phyloP scores from a whole-genome alignment of 139 green algal species.

The Chlorella ohadii region DNA sequence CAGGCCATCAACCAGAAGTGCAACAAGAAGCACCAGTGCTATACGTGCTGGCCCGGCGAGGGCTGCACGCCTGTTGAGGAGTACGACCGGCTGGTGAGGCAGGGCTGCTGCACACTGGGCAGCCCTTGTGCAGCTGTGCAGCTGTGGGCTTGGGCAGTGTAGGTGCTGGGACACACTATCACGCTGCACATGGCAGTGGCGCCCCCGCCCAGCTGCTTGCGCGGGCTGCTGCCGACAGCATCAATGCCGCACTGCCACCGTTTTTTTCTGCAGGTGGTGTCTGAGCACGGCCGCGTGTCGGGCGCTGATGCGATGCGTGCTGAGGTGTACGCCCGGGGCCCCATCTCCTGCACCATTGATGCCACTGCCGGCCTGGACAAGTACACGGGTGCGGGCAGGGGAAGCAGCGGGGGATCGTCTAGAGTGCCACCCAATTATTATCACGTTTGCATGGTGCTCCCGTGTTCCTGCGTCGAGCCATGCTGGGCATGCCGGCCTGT shows the following conservation, averaged over 20 bases:
- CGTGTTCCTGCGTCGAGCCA: too few relatives aligned
- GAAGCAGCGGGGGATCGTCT: too few relatives aligned
- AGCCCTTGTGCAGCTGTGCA: too few relatives aligned
- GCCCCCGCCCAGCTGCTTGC: too few relatives aligned
- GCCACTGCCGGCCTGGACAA: conserved; percentile 77
- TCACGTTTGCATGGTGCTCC: too few relatives aligned
- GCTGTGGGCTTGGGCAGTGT: neutral
- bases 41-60: conserved; percentile 62
- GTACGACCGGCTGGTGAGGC: conserved; percentile 53
- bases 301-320: conserved; percentile 80
- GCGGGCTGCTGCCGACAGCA: too few relatives aligned
- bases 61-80: conserved; percentile 61
- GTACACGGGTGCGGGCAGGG: conserved; percentile 49
- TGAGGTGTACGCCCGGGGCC: conserved; percentile 85
- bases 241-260: too few relatives aligned
- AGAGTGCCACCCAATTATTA: too few relatives aligned
- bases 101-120: neutral
- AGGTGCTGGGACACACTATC: neutral
- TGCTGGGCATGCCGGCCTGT: too few relatives aligned
- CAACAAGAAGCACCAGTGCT: conserved; percentile 75
- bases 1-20: conserved; percentile 69
- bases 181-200: too few relatives aligned
- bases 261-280: conserved; percentile 38
- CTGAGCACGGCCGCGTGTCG: conserved; percentile 79
- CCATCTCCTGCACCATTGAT: conserved; percentile 88